Conservation (phyloP, 2,329 filamentous ascomycete genomes). For the Penicillium palitans region DNA sequence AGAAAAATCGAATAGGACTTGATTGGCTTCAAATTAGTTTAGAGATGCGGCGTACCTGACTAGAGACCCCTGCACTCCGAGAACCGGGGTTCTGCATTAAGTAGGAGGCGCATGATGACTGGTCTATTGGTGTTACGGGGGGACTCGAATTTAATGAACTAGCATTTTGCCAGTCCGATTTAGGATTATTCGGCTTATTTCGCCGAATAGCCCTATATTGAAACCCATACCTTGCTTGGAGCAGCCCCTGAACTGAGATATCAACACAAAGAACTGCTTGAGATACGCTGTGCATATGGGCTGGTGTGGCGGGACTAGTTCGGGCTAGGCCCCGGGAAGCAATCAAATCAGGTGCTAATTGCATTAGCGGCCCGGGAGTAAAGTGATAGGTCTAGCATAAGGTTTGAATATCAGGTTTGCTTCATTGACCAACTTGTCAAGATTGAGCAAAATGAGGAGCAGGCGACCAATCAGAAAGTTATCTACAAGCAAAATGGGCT, state of each 20-base stretch:
- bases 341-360: neutral
- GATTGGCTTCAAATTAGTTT: neutral
- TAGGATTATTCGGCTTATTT: neutral
- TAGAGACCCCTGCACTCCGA: neutral
- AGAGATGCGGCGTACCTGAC: neutral
- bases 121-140: neutral
- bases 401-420: neutral
- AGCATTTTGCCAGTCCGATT: neutral
- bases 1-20: neutral
- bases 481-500: slow-evolving; percentile 5
- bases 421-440: slow-evolving; percentile 3
- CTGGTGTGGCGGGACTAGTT: neutral
- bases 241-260: slow-evolving; percentile 5
- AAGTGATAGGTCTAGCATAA: neutral
- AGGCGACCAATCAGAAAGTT: slow-evolving; percentile 14
- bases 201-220: neutral
- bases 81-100: neutral
- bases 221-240: neutral
- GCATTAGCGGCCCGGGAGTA: neutral
- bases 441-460: neutral
- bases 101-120: slow-evolving; percentile 1
- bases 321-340: neutral
- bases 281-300: neutral
- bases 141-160: neutral
- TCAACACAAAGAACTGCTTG: neutral